Evolutionary conservation across 2,329 filamentous ascomycete genomes (phyloP).

Genomic region (Diaporthe ampelina): DNA sequence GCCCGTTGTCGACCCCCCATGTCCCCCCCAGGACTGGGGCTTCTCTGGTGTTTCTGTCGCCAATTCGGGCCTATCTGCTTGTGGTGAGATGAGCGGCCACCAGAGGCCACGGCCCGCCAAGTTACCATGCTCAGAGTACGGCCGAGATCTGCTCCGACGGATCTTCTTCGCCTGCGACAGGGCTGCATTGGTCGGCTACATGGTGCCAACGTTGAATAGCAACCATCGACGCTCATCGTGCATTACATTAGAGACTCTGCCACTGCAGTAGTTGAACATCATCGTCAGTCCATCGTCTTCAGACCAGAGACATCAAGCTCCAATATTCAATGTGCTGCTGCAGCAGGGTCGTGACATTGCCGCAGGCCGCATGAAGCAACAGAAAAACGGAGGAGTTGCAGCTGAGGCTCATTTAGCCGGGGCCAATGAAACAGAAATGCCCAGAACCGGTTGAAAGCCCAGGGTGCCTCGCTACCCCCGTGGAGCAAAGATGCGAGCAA

Average conservation of each 20-base stretch:
- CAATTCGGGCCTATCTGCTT: constrained; percentile 40
- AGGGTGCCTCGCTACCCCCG: constrained; percentile 33
- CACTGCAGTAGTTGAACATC: neutral
- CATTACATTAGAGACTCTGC: neutral
- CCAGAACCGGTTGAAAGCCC: constrained; percentile 23
- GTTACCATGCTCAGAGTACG: constrained; percentile 37
- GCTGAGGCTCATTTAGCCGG: constrained; percentile 33
- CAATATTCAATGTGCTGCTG: neutral
- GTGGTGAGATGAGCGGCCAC: constrained; percentile 37
- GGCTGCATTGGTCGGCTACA: constrained; percentile 29
- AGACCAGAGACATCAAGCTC: neutral
- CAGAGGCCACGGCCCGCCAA: constrained; percentile 34
- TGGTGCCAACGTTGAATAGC: neutral
- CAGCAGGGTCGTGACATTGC: neutral
- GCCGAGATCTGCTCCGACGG: constrained; percentile 42
- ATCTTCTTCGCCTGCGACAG: constrained; percentile 35
- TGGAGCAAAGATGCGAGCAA: constrained; percentile 38
- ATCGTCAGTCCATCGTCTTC: neutral
- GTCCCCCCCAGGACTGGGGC: constrained; percentile 3
- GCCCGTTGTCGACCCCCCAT: constrained; percentile 31
- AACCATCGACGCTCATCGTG: constrained; percentile 6
- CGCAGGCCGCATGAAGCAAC: constrained; percentile 10
- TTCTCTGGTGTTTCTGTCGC: constrained; percentile 27
- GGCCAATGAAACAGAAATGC: constrained; percentile 34
- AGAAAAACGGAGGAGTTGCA: neutral